Evolutionary conservation across 192 early-diverging fungal species (phyloP), one percentile per base, ranked within the genome.

Genomic region (Linnemannia zychae): DNA sequence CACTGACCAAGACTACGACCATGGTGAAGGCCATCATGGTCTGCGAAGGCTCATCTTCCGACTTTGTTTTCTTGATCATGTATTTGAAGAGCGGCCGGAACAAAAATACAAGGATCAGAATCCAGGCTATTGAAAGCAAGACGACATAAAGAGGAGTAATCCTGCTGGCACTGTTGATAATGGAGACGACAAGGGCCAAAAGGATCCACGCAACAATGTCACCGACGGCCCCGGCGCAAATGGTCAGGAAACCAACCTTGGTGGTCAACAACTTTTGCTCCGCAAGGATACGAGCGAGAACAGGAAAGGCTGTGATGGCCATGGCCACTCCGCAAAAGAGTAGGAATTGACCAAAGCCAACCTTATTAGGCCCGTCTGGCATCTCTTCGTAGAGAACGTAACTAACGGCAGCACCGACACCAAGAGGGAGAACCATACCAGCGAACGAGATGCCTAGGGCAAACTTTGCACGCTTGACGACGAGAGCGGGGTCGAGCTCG

Each of bases 281-380:
- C 0, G 96, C 94, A 72, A 99, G 85, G 68, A 99, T 98, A 77
- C 98, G 97, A 0, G 96, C 98, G 38, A 99, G 91, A 1, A 99
- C 98, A 0, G 98, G 98, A 75, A 98, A 99, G 1, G 97, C 97
- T 0, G 97, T 99, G 77, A 98, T 97, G 44, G 95, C 89, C 94
- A 98, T 97, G 63, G 96, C 95, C 11, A 98, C 97, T 53, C 97
- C 97, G 33, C 91, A 88, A 86, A 97, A 98, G 69, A 97, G 91
- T 28, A 99, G 67, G 80, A 97, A 98, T 24, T 89, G 94, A 20
- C 86, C 76, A 86, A 96, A 97, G 4, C 86, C 71, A 37, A 91
- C 91, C 0, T 74, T 68, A 17, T 86, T 88, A n/a, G n/a, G n/a
- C 33, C 84, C 73, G 11, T 72, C 53, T 36, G 90, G 86, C 31